Conservation (phyloP, 306 rosid genomes). For the Fragaria vesca region DNA sequence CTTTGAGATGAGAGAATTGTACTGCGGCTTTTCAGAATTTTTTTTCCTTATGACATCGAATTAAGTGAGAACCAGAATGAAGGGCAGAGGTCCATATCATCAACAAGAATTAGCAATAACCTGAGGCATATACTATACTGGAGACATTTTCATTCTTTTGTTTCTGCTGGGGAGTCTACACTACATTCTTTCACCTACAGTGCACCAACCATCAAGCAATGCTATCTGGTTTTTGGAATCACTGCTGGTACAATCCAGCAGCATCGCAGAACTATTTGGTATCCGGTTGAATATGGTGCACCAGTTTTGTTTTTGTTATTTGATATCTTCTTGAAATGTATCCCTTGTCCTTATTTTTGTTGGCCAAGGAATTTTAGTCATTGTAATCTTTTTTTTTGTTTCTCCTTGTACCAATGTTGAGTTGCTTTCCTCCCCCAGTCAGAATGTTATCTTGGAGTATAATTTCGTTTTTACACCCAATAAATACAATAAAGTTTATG, state of each 20-base stretch:
- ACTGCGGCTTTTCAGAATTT: conserved; percentile 39
- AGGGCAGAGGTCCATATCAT: conserved; percentile 17
- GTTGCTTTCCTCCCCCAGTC: not conserved
- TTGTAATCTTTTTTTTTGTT: conserved; percentile 2
- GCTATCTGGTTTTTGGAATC: conserved; percentile 4
- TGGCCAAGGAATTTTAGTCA: conserved; percentile 67
- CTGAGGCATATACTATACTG: conserved; percentile 3
- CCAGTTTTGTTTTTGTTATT: conserved; percentile 10
- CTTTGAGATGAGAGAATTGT: conserved; percentile 28
- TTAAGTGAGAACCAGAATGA: conserved; percentile 38
- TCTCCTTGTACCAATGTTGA: conserved; percentile 13
- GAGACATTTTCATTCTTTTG: conserved; percentile 8
- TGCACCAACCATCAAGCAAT: conserved; percentile 4
- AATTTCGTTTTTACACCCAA: not conserved
- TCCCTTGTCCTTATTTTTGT: conserved; percentile 72
- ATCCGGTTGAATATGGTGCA: conserved; percentile 18
- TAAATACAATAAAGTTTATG: not conserved
- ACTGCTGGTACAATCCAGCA: conserved; percentile 7
- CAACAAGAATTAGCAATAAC: conserved; percentile 15
- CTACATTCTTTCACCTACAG: conserved; percentile 6
- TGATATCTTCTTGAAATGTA: conserved; percentile 15
- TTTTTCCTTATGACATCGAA: conserved; percentile 27
- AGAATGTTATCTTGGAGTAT: not conserved
- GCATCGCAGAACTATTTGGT: conserved; percentile 14
- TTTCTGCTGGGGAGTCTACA: conserved; percentile 6